Evolutionary conservation across 805 yeast species (phyloP).

Genomic region (Pichia kluyveri): DNA sequence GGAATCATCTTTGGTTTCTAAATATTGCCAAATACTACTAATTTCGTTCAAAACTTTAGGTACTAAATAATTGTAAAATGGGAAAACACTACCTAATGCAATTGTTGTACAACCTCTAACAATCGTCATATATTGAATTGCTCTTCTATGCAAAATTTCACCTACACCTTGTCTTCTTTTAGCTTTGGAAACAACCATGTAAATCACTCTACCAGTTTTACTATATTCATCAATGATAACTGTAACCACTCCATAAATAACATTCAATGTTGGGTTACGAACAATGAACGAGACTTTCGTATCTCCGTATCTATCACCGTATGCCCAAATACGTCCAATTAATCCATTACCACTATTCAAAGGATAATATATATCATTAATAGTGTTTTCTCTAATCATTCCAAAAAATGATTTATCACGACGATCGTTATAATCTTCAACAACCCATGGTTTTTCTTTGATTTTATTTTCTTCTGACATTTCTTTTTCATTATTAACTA

Average conservation of each 20-base stretch:
- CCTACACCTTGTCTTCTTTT: conserved; percentile 50
- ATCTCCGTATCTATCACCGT: conserved; percentile 15
- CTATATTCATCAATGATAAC: conserved; percentile 39
- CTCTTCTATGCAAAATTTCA: conserved; percentile 42
- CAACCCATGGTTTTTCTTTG: conserved; percentile 38
- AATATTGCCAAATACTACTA: conserved; percentile 7
- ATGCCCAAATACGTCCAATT: conserved; percentile 7
- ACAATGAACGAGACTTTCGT: conserved; percentile 44
- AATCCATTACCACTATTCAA: background rate
- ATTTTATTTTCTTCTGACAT: conserved; percentile 3
- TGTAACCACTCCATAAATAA: conserved; percentile 43
- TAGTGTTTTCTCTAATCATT: conserved; percentile 32
- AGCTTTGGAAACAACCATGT: conserved; percentile 43
- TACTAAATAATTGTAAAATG: conserved; percentile 24
- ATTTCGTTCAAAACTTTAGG: conserved; percentile 9
- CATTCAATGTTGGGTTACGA: conserved; percentile 46
- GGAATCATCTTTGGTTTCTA: conserved; percentile 7
- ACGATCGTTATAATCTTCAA: conserved; percentile 41
- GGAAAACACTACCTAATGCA: conserved; percentile 38
- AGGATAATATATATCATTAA: conserved; percentile 4
- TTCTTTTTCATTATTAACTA: background rate
- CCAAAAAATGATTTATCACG: conserved; percentile 42
- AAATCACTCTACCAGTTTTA: conserved; percentile 35
- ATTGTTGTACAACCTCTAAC: conserved; percentile 34
- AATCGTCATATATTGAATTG: conserved; percentile 37